Evolutionary conservation across 768 basidiomycete genomes (phyloP).

Genomic region (Amanita pallidorosea): DNA sequence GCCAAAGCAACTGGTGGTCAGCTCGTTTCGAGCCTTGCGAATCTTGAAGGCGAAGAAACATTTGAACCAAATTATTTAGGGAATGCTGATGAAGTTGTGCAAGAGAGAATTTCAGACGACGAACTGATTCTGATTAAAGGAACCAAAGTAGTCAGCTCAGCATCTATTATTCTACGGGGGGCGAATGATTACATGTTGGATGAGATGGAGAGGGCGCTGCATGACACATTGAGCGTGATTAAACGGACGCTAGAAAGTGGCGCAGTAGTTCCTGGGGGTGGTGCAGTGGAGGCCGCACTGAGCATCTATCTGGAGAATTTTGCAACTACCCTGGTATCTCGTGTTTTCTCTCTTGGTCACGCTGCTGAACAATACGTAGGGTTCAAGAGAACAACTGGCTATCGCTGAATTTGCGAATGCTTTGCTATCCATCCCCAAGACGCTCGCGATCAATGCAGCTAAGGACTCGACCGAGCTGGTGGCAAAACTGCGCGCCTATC

Average conservation of each 20-base stretch:
- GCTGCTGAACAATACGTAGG: conserved; percentile 35
- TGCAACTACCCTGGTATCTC: conserved; percentile 86
- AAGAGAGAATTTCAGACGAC: conserved; percentile 97
- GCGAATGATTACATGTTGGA: conserved; percentile 99
- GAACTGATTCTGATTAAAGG: conserved; percentile 97
- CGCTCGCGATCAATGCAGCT: conserved; percentile 93
- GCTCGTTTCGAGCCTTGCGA: conserved; percentile 84
- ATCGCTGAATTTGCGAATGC: conserved; percentile 98
- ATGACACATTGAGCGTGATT: conserved; percentile 90
- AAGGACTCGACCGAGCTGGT: conserved; percentile 98
- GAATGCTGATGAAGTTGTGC: conserved; percentile 90
- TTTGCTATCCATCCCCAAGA: conserved; percentile 91
- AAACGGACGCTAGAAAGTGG: conserved; percentile 97
- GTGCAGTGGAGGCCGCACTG: conserved; percentile 92
- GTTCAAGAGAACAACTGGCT: conserved; percentile 94
- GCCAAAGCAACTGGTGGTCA: conserved; percentile 96
- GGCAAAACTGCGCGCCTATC: conserved; percentile 92
- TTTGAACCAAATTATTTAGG: conserved; percentile 89
- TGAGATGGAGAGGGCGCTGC: conserved; percentile 96
- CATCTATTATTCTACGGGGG: conserved; percentile 88
- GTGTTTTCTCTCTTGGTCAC: neutral
- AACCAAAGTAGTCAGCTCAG: conserved; percentile 89
- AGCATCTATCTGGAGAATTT: conserved; percentile 99
- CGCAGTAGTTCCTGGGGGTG: conserved; percentile 91
- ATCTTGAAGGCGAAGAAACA: conserved; percentile 96